Percentiles rank a stretch among this genome's conserved stretches.
These are phyloP conservation scores for Candida stauntonica DNA, from an alignment of 805 yeast species.

Conservation along the genomic window DNA sequence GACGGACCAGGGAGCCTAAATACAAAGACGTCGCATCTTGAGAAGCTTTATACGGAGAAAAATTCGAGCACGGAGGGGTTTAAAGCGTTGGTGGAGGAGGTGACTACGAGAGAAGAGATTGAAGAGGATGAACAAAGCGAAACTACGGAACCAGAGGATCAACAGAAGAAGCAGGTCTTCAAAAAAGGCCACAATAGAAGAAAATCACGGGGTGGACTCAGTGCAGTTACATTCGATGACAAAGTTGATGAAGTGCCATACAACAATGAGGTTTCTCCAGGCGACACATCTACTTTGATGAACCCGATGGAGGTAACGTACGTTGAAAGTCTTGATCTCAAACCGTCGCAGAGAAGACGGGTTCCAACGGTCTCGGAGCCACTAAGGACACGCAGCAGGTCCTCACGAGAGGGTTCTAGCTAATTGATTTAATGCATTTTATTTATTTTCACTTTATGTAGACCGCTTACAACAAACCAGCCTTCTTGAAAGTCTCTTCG, in stretches of 20 bases:
- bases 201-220: slow-evolving; percentile 26
- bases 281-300: slow-evolving; percentile 3
- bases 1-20: no score
- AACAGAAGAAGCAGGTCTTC: slow-evolving; percentile 6
- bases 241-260: slow-evolving; percentile 9
- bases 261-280: slow-evolving; percentile 10
- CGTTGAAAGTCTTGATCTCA: no score
- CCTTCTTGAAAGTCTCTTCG: slow-evolving; percentile 21
- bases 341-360: no score
- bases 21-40: slow-evolving; percentile 11
- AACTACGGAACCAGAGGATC: slow-evolving; percentile 5
- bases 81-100: slow-evolving; percentile 22
- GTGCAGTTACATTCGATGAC: slow-evolving; percentile 24
- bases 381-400: slow-evolving; percentile 26
- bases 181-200: slow-evolving; percentile 24
- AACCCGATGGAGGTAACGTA: slow-evolving; percentile 1
- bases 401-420: slow-evolving; percentile 24
- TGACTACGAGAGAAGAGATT: slow-evolving; percentile 18
- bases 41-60: slow-evolving; percentile 12
- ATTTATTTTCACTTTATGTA: not conserved
- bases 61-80: slow-evolving; percentile 10
- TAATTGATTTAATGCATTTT: slow-evolving; percentile 2
- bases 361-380: slow-evolving; percentile 26
- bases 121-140: slow-evolving; percentile 15
- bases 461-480: slow-evolving; percentile 17